Evolutionary conservation across 202 grass and related monocot species (phyloP), one percentile per base, ranked within the genome.

Genomic region (Musa balbisiana): DNA sequence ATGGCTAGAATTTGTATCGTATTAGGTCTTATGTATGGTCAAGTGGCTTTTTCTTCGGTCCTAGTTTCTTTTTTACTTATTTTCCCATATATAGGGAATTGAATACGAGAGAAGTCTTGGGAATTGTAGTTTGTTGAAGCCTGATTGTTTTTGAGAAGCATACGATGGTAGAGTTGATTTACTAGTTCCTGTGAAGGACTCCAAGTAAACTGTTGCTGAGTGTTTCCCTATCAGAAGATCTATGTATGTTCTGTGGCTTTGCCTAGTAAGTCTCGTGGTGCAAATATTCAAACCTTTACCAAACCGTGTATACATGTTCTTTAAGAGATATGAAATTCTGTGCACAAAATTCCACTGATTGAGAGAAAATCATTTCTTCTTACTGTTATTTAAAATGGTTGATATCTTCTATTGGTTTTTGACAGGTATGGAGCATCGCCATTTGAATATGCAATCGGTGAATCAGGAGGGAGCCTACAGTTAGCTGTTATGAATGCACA

Each of bases 391-490:
- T 43, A 43, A 43, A 43, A 43, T 43, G 33, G 54, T 55, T 78
- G 21, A 63, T 78, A 53, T 79, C 78, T 11, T 21, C 69, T 69
- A 55, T 33, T 78, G 29, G 27, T 78, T 60, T 53, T 67, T 60
- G 12, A 10, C 55, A 96, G 92, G 87, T 90, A 90, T 17, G 85
- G 89, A 69, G 86, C 86, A 83, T 90, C 92, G 54, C 92, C 89
- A 66, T 96, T 96, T 80, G 92, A 96, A 52, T 91, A 90, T 51
- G 83, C 82, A 71, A 64, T 96, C 67, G 82, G 86, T 84, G 92
- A 92, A 87, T 84, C 89, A 75, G 85, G 88, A 82, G 89, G 88
- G 73, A 92, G 72, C 64, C 74, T 92, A 74, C 82, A 80, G 75
- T 83, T 75, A 25, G 83, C 85, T 24, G 76, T 85, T 13, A 90